Conservation (phyloP, 495 filamentous ascomycete genomes). For the Penicillium verhagenii region DNA sequence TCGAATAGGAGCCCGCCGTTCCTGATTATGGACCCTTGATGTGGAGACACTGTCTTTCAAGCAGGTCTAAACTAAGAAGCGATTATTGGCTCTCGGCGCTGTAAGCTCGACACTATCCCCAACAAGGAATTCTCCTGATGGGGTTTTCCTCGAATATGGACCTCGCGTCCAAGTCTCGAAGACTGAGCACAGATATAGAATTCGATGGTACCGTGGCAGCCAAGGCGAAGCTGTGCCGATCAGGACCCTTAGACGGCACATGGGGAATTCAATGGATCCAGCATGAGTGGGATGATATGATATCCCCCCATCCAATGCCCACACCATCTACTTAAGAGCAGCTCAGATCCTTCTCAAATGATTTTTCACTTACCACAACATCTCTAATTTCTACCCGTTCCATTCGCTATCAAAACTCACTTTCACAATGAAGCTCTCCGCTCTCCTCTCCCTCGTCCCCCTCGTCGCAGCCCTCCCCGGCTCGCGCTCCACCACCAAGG, state of each 20-base stretch:
- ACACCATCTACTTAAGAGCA: neutral
- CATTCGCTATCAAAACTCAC: neutral
- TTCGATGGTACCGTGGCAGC: slow-evolving; percentile 8
- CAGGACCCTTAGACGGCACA: slow-evolving; percentile 6
- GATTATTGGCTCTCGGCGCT: slow-evolving; percentile 1
- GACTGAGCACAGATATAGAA: slow-evolving; percentile 2
- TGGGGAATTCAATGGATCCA: slow-evolving; percentile 3
- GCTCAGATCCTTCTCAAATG: neutral
- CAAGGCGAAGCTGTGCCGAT: slow-evolving; percentile 8
- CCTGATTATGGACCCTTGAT: slow-evolving; percentile 9
- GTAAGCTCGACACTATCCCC: slow-evolving; percentile 11
- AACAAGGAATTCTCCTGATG: slow-evolving; percentile 3
- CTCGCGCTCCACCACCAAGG: slow-evolving; percentile 7
- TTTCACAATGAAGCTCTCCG: slow-evolving; percentile 30
- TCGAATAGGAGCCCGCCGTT: slow-evolving; percentile 3
- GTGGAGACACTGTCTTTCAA: neutral
- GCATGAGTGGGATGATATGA: neutral
- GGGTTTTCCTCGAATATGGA: neutral
- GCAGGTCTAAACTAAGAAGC: neutral
- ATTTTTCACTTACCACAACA: neutral
- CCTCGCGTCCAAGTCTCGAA: neutral
- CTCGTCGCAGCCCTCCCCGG: slow-evolving; percentile 25
- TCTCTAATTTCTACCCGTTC: neutral
- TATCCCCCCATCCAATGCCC: neutral
- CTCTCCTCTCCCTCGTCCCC: slow-evolving; percentile 22